Base-by-base conservation (phyloP, 495 filamentous ascomycete species). In the Glarea lozoyensis region DNA sequence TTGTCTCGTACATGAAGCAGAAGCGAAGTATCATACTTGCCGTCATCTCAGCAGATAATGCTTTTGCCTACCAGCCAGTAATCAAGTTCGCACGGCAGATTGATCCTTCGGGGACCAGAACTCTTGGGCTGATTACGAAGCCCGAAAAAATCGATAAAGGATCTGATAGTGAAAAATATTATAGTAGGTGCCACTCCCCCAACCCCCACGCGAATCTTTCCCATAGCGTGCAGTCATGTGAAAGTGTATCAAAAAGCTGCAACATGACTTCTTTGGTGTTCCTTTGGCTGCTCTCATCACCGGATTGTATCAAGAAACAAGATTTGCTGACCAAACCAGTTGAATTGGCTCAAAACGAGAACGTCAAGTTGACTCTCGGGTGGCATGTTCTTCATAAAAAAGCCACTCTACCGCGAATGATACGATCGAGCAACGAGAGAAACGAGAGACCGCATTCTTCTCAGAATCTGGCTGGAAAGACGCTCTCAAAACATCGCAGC, bases 331-430 rank as follows among this genome's bases (percentile, higher is more conserved):
- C n/a, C n/a, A n/a, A n/a, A n/a, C n/a, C n/a, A n/a, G n/a, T 84
- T 2, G 48, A 67, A 0, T 57, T 82, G 0, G 66, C 76, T 0
- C 54, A 60, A 18, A 87, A 86, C 45, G 61, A 72, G 18, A 69
- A 86, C 31, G 60, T 78, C 11, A 53, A 51, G 12, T 72, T 88
- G 30, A 59, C 69, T 16, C 68, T 84, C 1, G 82, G 78, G 3
- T 86, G 78, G 80, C 78, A 85, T 56, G 71, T 79, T 4, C 53
- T 88, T 15, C 69, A 69, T 1, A 85, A 84, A 48, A 61, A 72
- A 2, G 55, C 55, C 70, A 69, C 41, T 54, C 66, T 5, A 66
- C 72, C 30, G 22, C 66, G 2, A 30, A 61, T 12, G 56, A 37
- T 18, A 59, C 56, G 0, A 55, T 65, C 7, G 46, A 43, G 2